Conservation (phyloP, 345 rosid species). For the Eucalyptus cloeziana region DNA sequence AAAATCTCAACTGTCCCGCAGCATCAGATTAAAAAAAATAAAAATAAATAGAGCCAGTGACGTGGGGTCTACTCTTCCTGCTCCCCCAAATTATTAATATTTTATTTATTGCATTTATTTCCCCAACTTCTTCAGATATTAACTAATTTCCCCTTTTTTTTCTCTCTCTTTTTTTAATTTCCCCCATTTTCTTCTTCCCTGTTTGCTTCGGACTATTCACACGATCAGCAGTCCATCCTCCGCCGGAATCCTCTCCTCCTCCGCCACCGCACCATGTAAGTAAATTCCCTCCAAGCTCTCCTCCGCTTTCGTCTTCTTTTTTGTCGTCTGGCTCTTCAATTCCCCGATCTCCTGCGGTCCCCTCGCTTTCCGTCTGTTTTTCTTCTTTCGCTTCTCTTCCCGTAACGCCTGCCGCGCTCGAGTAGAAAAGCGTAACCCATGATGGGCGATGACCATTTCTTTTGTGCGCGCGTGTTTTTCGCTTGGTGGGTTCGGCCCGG, state of each 20-base stretch:
- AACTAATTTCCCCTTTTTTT: neutral
- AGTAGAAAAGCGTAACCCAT: neutral
- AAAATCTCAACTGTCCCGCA: neutral
- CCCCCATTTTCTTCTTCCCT: neutral
- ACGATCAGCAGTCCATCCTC: neutral
- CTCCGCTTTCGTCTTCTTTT: neutral
- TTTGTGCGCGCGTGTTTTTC: neutral
- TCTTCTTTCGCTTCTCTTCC: neutral
- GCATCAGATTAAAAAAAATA: neutral
- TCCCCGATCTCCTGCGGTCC: neutral
- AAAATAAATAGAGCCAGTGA: neutral
- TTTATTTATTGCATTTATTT: neutral
- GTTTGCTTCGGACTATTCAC: neutral
- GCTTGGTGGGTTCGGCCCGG: neutral
- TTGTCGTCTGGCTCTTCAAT: neutral
- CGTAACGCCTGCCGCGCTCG: neutral
- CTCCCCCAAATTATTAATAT: neutral
- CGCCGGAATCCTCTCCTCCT: neutral
- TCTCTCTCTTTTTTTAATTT: neutral
- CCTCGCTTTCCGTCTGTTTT: neutral
- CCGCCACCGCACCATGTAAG: neutral
- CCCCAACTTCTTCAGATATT: neutral
- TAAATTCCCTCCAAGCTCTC: neutral
- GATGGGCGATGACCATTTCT: neutral
- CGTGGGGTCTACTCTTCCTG: conserved; percentile 5